Evolutionary conservation across 1,139 yeast species (phyloP).

Genomic region (Tardiomyces blankii): DNA sequence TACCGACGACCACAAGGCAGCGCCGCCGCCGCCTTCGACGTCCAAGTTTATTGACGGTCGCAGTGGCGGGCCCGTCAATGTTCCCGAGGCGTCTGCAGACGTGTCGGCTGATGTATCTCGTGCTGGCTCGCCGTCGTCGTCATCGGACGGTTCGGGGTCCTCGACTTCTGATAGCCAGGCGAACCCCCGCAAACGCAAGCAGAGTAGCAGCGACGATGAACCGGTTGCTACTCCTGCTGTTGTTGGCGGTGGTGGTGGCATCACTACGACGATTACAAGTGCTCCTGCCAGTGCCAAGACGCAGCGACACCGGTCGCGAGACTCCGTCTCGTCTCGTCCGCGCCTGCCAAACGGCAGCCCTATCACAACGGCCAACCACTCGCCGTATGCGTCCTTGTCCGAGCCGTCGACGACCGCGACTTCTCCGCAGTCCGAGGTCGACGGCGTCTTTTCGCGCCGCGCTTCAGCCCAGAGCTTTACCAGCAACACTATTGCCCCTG

Average conservation of each 20-base stretch:
- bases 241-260: too few relatives aligned
- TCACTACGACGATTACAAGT: too few relatives aligned
- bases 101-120: background rate
- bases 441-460: background rate
- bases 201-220: background rate
- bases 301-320: background rate
- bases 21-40: background rate
- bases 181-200: background rate
- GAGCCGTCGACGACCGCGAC: background rate
- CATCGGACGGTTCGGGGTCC: background rate
- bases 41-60: background rate
- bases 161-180: background rate
- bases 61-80: too few relatives aligned
- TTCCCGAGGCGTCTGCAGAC: too few relatives aligned
- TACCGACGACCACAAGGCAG: conserved; percentile 77
- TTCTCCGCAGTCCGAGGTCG: background rate
- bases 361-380: background rate
- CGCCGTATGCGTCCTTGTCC: background rate
- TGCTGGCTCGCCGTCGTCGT: background rate
- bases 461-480: background rate
- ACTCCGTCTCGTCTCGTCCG: background rate
- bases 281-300: too few relatives aligned
- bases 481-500: background rate
- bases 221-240: too few relatives aligned
- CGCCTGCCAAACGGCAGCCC: background rate